phyloP scores from a whole-genome alignment of 768 basidiomycete species.

The Kockovaella imperatae region DNA sequence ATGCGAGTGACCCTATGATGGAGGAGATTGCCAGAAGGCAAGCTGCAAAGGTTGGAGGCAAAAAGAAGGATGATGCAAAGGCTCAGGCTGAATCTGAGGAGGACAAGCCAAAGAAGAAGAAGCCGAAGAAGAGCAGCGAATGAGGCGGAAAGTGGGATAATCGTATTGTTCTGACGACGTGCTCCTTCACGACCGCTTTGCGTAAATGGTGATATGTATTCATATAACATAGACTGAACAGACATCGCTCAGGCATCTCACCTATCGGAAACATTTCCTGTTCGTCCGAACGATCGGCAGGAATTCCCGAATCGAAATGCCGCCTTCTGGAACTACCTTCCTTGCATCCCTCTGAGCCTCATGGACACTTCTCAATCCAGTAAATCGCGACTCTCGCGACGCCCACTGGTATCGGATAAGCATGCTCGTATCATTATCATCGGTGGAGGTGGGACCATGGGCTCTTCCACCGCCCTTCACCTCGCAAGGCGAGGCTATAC shows the following conservation, averaged over 20 bases:
- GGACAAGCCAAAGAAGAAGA: slow-evolving; percentile 37
- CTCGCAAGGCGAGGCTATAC: slow-evolving; percentile 36
- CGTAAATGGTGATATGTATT: no score
- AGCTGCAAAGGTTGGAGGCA: slow-evolving; percentile 24
- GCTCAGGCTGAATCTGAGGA: slow-evolving; percentile 20
- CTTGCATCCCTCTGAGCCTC: no score
- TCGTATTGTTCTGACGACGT: neutral
- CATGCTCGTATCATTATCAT: slow-evolving; percentile 34
- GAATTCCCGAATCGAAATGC: no score
- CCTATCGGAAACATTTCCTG: no score
- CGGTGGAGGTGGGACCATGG: slow-evolving; percentile 41
- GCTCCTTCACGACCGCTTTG: no score
- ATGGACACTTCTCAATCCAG: no score
- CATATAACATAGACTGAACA: no score
- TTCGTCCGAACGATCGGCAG: no score
- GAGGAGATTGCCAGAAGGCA: slow-evolving; percentile 42
- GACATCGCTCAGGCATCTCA: no score
- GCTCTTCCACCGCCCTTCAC: slow-evolving; percentile 41
- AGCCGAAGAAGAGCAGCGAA: slow-evolving; percentile 32
- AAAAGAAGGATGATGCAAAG: slow-evolving; percentile 9
- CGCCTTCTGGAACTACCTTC: no score
- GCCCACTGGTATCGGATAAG: no score
- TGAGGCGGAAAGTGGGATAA: neutral
- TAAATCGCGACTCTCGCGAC: no score
- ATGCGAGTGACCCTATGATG: slow-evolving; percentile 35